A percentile compares a stretch with the other conserved stretches of the same genome.
phyloP scores from a whole-genome alignment of 192 early-diverging fungal genomes.

The Coemansia sp. region DNA sequence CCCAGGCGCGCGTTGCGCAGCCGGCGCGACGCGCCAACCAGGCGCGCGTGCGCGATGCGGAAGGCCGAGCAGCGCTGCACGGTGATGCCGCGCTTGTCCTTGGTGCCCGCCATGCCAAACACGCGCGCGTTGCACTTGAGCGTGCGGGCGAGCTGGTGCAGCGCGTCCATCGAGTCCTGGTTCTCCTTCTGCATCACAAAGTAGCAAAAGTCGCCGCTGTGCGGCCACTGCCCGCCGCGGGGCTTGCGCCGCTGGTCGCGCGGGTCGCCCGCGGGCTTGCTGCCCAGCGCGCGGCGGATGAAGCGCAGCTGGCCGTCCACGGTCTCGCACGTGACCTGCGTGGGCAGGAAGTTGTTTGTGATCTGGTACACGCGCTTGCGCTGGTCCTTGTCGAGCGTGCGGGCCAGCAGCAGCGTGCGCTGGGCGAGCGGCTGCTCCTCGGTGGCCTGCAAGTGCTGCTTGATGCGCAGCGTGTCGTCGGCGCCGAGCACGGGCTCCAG shows the following conservation, averaged over 20 bases:
- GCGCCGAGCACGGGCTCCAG: conserved; percentile 30
- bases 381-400: conserved; percentile 34
- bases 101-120: conserved; percentile 89
- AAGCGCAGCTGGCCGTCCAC: conserved; percentile 40
- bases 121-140: conserved; percentile 38
- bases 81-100: conserved; percentile 91
- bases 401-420: conserved; percentile 23
- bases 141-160: conserved; percentile 51
- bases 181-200: conserved; percentile 95
- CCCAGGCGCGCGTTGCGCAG: conserved; percentile 57
- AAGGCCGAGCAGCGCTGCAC: conserved; percentile 76
- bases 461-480: conserved; percentile 17
- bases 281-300: conserved; percentile 2
- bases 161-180: conserved; percentile 85
- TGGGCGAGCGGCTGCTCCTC: conserved; percentile 15
- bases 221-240: conserved; percentile 49
- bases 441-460: conserved; percentile 16
- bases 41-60: conserved; percentile 47
- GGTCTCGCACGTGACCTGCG: conserved; percentile 35
- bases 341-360: conserved; percentile 51
- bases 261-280: background rate
- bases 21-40: conserved; percentile 14
- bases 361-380: conserved; percentile 42
- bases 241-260: background rate
- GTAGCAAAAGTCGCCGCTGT: conserved; percentile 71